A percentile compares a stretch with the other conserved stretches of the same genome.
These are phyloP conservation scores for Moelleriella libera DNA, from an alignment of 2,329 filamentous ascomycete genomes.

Conservation along the genomic window DNA sequence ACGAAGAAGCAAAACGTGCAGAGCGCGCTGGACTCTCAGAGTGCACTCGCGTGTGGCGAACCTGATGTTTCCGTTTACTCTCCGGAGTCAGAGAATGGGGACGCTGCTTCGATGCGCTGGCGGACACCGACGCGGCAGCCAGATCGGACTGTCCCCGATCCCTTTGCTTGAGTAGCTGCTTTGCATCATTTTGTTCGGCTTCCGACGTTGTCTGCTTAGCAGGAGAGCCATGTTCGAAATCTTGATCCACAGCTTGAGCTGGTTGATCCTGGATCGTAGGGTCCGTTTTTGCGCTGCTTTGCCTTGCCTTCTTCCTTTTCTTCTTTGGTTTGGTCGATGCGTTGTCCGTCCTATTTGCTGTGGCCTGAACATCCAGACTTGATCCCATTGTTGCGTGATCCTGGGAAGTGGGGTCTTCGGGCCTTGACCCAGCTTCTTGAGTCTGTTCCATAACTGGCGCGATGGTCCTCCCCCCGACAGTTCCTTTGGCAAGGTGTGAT, in stretches of 20 bases:
- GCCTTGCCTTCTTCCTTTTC: conserved; percentile 2
- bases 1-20: conserved; percentile 49
- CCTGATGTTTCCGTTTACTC: conserved; percentile 4
- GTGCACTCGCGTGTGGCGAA: conserved; percentile 20
- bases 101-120: conserved; percentile 8
- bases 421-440: neutral
- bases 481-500: conserved; percentile 35
- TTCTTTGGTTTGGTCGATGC: conserved; percentile 5
- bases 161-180: conserved; percentile 4
- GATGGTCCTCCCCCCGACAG: conserved; percentile 31
- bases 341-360: neutral
- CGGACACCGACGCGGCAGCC: conserved; percentile 15
- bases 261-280: neutral
- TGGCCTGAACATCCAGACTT: neutral
- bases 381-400: neutral
- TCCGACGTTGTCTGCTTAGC: conserved; percentile 6
- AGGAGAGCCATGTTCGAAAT: neutral
- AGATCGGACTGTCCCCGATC: neutral
- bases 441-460: conserved; percentile 29
- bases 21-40: conserved; percentile 52
- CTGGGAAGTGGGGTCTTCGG: neutral
- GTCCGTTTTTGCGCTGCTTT: neutral
- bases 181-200: no score
- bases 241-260: neutral
- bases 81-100: neutral